Evolutionary conservation across 2,329 filamentous ascomycete genomes (phyloP).

Genomic region (Monosporascus sp.): DNA sequence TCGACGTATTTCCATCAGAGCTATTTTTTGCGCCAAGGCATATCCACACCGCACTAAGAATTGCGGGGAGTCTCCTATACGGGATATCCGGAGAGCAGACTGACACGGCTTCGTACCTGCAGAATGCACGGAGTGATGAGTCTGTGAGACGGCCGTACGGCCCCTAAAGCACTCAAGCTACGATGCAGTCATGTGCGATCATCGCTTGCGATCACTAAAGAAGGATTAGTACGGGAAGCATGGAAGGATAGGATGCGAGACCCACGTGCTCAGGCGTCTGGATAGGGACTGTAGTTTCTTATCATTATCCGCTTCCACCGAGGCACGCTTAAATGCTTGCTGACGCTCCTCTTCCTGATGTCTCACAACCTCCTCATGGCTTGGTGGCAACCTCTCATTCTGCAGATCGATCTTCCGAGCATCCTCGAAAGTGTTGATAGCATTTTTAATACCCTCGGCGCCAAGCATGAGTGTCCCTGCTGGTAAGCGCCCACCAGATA

Average conservation of each 20-base stretch:
- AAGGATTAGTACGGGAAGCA: slow-evolving; percentile 3
- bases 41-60: not conserved
- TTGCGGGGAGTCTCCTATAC: not conserved
- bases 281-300: slow-evolving; percentile 80
- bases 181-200: slow-evolving; percentile 12
- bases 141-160: slow-evolving; percentile 6
- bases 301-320: slow-evolving; percentile 87
- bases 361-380: slow-evolving; percentile 82
- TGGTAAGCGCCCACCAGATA: slow-evolving; percentile 84
- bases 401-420: slow-evolving; percentile 94
- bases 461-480: slow-evolving; percentile 97
- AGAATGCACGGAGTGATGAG: not conserved
- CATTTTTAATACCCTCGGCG: slow-evolving; percentile 97
- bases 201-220: slow-evolving; percentile 29
- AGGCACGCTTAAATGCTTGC: slow-evolving; percentile 79
- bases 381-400: slow-evolving; percentile 91
- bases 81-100: not conserved
- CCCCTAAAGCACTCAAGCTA: slow-evolving; percentile 10
- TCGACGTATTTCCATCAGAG: too few species aligned
- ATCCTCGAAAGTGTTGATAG: slow-evolving; percentile 94
- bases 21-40: too few species aligned
- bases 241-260: slow-evolving; percentile 13
- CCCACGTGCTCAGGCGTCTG: slow-evolving; percentile 93
- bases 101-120: not conserved
- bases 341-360: slow-evolving; percentile 76